These are phyloP conservation scores for Metschnikowia santaceciliae DNA, from an alignment of 805 yeast species.

Conservation along the genomic window DNA sequence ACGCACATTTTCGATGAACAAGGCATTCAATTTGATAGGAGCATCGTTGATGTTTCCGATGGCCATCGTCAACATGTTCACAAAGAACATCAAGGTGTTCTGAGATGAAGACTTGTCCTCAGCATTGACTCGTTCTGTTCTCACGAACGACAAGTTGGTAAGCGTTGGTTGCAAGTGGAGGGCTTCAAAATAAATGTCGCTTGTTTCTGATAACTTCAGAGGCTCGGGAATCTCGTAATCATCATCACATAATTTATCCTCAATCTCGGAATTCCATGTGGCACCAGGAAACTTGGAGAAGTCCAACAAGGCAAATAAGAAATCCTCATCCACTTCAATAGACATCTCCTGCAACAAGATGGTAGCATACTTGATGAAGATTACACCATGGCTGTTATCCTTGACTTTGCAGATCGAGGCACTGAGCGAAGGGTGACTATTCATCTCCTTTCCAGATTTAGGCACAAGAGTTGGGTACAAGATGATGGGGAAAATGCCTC, in stretches of 20 bases:
- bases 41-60: conserved; percentile 97
- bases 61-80: conserved; percentile 91
- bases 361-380: conserved; percentile 89
- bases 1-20: conserved; percentile 82
- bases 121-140: conserved; percentile 74
- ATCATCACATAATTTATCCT: conserved; percentile 58
- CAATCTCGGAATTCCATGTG: conserved; percentile 52
- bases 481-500: conserved; percentile 83
- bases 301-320: conserved; percentile 75
- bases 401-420: conserved; percentile 79
- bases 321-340: conserved; percentile 90
- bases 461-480: conserved; percentile 89
- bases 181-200: conserved; percentile 87
- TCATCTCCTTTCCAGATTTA: conserved; percentile 76
- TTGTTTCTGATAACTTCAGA: conserved; percentile 46
- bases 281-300: conserved; percentile 81
- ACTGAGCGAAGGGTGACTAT: conserved; percentile 85
- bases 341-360: conserved; percentile 85
- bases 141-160: conserved; percentile 81
- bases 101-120: conserved; percentile 61
- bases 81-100: conserved; percentile 67
- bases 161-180: conserved; percentile 90
- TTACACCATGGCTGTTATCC: conserved; percentile 87
- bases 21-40: conserved; percentile 82
- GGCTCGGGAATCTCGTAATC: conserved; percentile 70